Evolutionary conservation across 2,329 filamentous ascomycete species (phyloP), one percentile per base, ranked within the genome.

Genomic region (Sporothrix pallida): DNA sequence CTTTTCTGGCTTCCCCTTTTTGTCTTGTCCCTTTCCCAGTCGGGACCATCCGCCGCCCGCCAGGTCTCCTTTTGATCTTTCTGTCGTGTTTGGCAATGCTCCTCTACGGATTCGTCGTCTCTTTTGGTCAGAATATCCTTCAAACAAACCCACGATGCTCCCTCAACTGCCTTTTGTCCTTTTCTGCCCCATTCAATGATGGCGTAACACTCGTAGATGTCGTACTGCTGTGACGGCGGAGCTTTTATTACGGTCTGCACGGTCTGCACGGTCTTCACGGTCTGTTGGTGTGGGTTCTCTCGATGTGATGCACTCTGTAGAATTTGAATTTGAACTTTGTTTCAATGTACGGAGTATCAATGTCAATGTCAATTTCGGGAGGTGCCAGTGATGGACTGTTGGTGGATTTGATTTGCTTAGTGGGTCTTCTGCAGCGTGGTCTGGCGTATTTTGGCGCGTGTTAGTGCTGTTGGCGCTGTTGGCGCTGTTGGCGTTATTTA

Each of bases 181-280:
- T 26, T 26, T 26, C 23, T 26, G 23, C 23, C 23, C 23, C 23
- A 26, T 26, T 26, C 56, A 10, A 37, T 23, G 15, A 37, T 37
- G 56, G 23, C 56, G 56, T 60, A 37, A 60, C 56, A 13, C 56
- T 60, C 23, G 12, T 12, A 37, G 23, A 60, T 60, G 56, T 37
- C 26, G 56, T 60, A 31, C 56, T 60, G 56, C 23, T 60, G 26
- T 60, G 56, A 60, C 56, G 56, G 26, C 56, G 56, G 56, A 60
- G 56, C 56, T 31, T 60, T 60, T 26, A 56, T 56, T 56, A 56
- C 52, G n/a, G 52, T 26, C 23, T 26, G 23, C 56, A 56, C 52
- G n/a, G 52, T 26, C 23, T 26, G 23, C 56, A 37, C 56, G 12
- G 23, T 17, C 52, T 23, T 50, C 17, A 26, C 23, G 48, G 9